Percentiles rank a stretch among this genome's conserved stretches.
phyloP scores from a whole-genome alignment of 2,329 filamentous ascomycete genomes.

The Colletotrichum musae region DNA sequence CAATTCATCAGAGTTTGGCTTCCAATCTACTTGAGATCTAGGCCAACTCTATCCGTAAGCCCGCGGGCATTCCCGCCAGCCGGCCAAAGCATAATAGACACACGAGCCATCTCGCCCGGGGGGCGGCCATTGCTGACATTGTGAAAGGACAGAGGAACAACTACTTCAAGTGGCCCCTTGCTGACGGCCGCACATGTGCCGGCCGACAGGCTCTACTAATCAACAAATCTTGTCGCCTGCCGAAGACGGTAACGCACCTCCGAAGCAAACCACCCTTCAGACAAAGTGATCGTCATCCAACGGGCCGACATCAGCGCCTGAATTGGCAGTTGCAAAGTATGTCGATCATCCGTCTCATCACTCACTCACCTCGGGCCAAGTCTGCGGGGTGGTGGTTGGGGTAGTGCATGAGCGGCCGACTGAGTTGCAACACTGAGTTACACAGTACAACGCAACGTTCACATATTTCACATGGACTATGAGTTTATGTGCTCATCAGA shows the following conservation, averaged over 20 bases:
- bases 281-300: neutral
- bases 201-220: neutral
- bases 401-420: neutral
- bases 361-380: neutral
- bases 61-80: slow-evolving; percentile 20
- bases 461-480: no score
- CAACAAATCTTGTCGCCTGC: slow-evolving; percentile 22
- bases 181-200: no score
- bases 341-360: slow-evolving; percentile 4
- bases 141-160: no score
- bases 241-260: slow-evolving; percentile 32
- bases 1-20: neutral
- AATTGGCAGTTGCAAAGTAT: neutral
- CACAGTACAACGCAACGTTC: no score
- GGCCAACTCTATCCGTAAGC: neutral
- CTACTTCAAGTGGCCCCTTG: no score
- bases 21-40: neutral
- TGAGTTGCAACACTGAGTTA: neutral
- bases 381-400: neutral
- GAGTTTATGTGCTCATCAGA: no score
- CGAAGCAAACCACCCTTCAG: slow-evolving; percentile 18
- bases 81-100: slow-evolving; percentile 15
- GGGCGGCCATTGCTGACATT: neutral
- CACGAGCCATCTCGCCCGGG: neutral
- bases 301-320: slow-evolving; percentile 4